Percentiles rank a stretch among this genome's conserved stretches.
These are phyloP conservation scores for Camelina neglecta DNA, from an alignment of 345 rosid species.

Conservation along the genomic window DNA sequence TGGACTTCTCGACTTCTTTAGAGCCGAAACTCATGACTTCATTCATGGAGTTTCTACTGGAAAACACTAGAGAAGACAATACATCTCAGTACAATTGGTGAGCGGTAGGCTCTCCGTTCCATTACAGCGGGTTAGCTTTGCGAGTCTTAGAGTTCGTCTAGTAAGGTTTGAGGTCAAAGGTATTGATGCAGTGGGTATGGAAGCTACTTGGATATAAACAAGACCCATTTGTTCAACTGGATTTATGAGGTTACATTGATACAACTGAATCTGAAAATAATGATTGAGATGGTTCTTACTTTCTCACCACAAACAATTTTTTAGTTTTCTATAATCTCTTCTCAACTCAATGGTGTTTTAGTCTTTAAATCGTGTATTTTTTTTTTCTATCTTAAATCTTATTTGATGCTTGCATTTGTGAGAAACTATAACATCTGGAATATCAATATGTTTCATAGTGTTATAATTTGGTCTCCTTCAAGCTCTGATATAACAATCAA, in stretches of 20 bases:
- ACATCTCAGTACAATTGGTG: neutral
- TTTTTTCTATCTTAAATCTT: neutral
- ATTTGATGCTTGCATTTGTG: slow-evolving; percentile 28
- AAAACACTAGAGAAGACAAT: neutral
- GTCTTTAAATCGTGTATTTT: neutral
- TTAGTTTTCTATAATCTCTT: neutral
- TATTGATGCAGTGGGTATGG: neutral
- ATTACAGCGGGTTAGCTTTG: too few relatives aligned
- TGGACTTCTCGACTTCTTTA: slow-evolving; percentile 8
- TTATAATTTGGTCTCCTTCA: slow-evolving; percentile 60
- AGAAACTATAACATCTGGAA: slow-evolving; percentile 21
- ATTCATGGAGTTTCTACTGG: slow-evolving; percentile 7
- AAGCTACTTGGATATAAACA: neutral
- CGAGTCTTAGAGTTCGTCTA: too few relatives aligned
- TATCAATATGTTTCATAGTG: slow-evolving; percentile 6
- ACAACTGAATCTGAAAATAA: neutral
- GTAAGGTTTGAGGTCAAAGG: too few relatives aligned
- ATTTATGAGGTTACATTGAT: neutral
- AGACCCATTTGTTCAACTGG: neutral
- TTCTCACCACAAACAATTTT: neutral
- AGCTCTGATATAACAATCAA: slow-evolving; percentile 93
- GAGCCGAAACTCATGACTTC: neutral
- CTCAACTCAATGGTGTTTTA: neutral
- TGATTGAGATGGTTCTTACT: neutral
- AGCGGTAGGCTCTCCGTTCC: too few relatives aligned